phyloP scores from a whole-genome alignment of 1,284 basidiomycete species.

The Trametes hirsuta region DNA sequence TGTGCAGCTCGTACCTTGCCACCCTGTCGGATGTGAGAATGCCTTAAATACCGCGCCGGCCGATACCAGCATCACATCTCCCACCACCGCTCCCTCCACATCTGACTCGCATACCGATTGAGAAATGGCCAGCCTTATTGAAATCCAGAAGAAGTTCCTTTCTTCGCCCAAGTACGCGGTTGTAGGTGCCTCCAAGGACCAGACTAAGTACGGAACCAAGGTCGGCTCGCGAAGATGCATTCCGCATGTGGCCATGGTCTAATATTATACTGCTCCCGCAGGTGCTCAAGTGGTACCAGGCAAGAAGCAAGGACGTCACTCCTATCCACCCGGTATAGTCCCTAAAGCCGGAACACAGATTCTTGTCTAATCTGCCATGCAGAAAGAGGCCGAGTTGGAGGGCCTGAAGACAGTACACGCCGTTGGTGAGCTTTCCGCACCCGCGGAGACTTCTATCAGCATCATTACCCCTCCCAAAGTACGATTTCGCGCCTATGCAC shows the following conservation, averaged over 20 bases:
- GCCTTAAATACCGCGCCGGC: slow-evolving; percentile 18
- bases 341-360: background rate
- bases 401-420: slow-evolving; percentile 56
- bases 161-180: slow-evolving; percentile 69
- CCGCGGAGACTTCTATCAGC: slow-evolving; percentile 74
- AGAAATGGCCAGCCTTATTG: slow-evolving; percentile 30
- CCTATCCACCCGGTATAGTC: slow-evolving; percentile 69
- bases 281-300: slow-evolving; percentile 79
- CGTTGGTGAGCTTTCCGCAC: slow-evolving; percentile 61
- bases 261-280: slow-evolving; percentile 30
- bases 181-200: slow-evolving; percentile 79
- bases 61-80: background rate
- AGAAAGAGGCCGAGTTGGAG: slow-evolving; percentile 71
- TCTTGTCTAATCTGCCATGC: background rate
- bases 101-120: background rate
- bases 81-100: slow-evolving; percentile 5
- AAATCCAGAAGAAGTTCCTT: slow-evolving; percentile 62
- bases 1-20: slow-evolving; percentile 13
- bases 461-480: slow-evolving; percentile 79
- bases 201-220: slow-evolving; percentile 76
- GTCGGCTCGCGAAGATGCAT: slow-evolving; percentile 40
- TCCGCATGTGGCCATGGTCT: background rate
- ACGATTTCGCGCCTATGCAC: background rate
- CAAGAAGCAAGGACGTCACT: slow-evolving; percentile 61
- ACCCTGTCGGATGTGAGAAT: slow-evolving; percentile 21